Percentiles rank a stretch among this genome's conserved stretches.
These are phyloP conservation scores for Thuja plicata DNA, from an alignment of 83 land plant genomes.

Conservation along the genomic window DNA sequence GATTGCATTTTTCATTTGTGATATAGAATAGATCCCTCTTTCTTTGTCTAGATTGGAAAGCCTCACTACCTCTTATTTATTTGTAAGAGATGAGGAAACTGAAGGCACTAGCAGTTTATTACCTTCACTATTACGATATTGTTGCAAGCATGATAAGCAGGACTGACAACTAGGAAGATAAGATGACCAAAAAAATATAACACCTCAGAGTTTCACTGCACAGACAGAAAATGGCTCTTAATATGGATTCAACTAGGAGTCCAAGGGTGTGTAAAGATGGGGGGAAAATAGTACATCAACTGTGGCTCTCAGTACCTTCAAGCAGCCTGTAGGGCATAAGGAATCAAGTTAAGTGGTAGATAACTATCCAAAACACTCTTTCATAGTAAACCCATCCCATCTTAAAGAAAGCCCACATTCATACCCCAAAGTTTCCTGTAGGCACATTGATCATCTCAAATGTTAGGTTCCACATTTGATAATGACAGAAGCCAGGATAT, in stretches of 20 bases:
- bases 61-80: neutral
- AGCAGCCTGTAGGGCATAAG: neutral
- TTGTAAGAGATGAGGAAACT: neutral
- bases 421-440: neutral
- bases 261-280: neutral
- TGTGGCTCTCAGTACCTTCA: neutral
- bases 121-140: constrained; percentile 1
- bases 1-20: neutral
- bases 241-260: neutral
- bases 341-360: neutral
- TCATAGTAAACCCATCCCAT: neutral
- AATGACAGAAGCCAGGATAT: neutral
- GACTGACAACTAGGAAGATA: neutral
- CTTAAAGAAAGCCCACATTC: neutral
- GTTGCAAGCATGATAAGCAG: neutral
- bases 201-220: neutral
- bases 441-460: neutral
- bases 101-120: neutral
- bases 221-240: neutral
- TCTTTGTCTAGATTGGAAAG: neutral
- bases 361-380: neutral
- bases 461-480: neutral
- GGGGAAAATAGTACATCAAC: neutral
- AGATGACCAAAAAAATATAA: neutral
- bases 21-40: neutral